Base-by-base conservation (phyloP, 371 early-diverging fungal genomes). In the Rhizomucor miehei region DNA sequence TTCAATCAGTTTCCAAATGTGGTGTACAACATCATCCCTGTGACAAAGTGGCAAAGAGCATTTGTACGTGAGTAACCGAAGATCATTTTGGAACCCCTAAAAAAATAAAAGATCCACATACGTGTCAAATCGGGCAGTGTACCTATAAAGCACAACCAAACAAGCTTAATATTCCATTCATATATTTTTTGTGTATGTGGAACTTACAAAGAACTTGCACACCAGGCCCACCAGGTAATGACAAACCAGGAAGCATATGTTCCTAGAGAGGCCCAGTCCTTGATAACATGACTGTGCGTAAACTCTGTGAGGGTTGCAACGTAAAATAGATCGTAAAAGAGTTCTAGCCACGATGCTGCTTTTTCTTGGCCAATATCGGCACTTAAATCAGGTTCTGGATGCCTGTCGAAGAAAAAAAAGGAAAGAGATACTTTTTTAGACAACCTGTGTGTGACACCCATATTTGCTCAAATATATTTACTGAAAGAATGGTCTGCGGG, bases 161-260 rank as follows among this genome's bases (percentile, higher is more conserved):
- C 8, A 8, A 29, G 47, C 35, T n/a, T 19, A n/a, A n/a, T n/a
- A n/a, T n/a, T n/a, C n/a, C n/a, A n/a, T n/a, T n/a, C n/a, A n/a
- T n/a, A n/a, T n/a, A n/a, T n/a, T n/a, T 25, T n/a, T 14, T 8
- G 20, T 38, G 44, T 29, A 36, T 39, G 40, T 23, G 16, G 6
- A 6, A 63, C 63, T 67, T 70, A 72, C 75, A 79, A 58, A 25
- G 73, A 75, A 51, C 73, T 71, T 3, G 75, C 67, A 40, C 68
- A 70, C 80, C 80, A 80, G 20, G 78, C 69, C 80, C 83, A 82
- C 83, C 80, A 82, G 50, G 79, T 75, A 38, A 82, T 77, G 17
- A 80, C 54, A 50, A 82, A 82, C 83, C 83, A 80, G 21, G 71
- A 67, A 3, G 80, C 60, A 57, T 82, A 82, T 19, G 73, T 59